Base-by-base conservation (phyloP, 805 yeast genomes). In the Candida ficus region DNA sequence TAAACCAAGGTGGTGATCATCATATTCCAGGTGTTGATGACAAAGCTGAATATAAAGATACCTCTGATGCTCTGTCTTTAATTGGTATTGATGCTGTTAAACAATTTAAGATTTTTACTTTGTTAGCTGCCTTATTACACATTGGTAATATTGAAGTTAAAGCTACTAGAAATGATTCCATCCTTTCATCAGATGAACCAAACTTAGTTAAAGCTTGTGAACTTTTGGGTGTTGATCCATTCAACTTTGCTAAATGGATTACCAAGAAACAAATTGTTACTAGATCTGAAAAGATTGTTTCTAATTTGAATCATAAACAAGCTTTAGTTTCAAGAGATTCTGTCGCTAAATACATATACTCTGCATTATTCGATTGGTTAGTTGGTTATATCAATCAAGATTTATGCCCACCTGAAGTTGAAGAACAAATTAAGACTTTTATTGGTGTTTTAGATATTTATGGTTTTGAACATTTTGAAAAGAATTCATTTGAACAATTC, bases 371-470 rank as follows among this genome's bases (percentile, higher is more conserved):
- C 53, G 98, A 91, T 58, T 91, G 99, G 99, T 75, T 91, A 44
- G 98, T 90, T 19, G 80, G 75, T 37, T 80, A 80, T 50, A 85
- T 89, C 48, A 91, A 91, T 62, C 61, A 73, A 18, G 95, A 88
- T 56, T 73, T 91, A 55, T 85, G 93, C 57, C 80, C 91, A 2
- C 80, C 82, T 17, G 83, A 77, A 33, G 76, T 87, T 27, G 73
- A 70, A 30, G 66, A 68, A 19, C 64, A 78, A 28, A 73, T 82
- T 40, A 66, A 73, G 34, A 75, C 87, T 2, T 93, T 91, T 54
- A 91, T 91, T 56, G 99, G 99, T 62, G 98, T 91, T 23, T 73
- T 91, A 54, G 99, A 91, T 81, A 91, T 91, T 53, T 91, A 91
- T 58, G 99, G 99, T 19, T 91, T 91, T 62, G 99, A 91, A 64